Evolutionary conservation across 345 rosid genomes (phyloP), one percentile per base, ranked within the genome.

Genomic region (Euphorbia peplus): DNA sequence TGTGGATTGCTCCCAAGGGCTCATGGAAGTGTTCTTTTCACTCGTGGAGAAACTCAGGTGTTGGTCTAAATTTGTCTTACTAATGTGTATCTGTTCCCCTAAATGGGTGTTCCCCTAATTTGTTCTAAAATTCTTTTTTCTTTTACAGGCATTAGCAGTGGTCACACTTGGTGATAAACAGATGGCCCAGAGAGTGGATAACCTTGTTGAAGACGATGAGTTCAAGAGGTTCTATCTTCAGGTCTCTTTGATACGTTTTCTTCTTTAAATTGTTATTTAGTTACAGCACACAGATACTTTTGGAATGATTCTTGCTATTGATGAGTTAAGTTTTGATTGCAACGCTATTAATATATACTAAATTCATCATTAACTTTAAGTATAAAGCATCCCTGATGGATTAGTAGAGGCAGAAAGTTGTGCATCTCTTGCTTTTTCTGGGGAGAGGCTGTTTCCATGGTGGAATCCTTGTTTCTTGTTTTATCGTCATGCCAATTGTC

Each of bases 41-140:
- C 99, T 26, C 99, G 98, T n/a, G 99, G 99, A 28, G 99, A 95
- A 87, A 95, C 99, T 53, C 99, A 95, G 96, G 99, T 90, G 76
- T 66, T 47, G 50, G 22, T 67, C 37, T 51, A 16, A 50, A 55
- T 70, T 44, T 60, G 0, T 68, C 51, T n/a, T 24, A 13, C 30
- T 58, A 64, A 26, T 46, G 55, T 70, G 22, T 57, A 29, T 55
- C n/a, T 15, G 29, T 67, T 47, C 62, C 32, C 64, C 28, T 16
- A 12, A 48, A 54, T 55, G 8, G 0, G 13, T 55, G 28, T 32
- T 74, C 2, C 64, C 15, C 58, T 16, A n/a, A n/a, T n/a, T n/a
- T 35, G 21, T 63, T 13, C 54, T 22, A 16, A 16, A 10, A 41
- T 22, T 19, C 15, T 19, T 73, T 68, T 65, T 44, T 72, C 5